Evolutionary conservation across 1,139 yeast genomes (phyloP), one percentile per base, ranked within the genome.

Genomic region (Wickerhamiella pararugosa): DNA sequence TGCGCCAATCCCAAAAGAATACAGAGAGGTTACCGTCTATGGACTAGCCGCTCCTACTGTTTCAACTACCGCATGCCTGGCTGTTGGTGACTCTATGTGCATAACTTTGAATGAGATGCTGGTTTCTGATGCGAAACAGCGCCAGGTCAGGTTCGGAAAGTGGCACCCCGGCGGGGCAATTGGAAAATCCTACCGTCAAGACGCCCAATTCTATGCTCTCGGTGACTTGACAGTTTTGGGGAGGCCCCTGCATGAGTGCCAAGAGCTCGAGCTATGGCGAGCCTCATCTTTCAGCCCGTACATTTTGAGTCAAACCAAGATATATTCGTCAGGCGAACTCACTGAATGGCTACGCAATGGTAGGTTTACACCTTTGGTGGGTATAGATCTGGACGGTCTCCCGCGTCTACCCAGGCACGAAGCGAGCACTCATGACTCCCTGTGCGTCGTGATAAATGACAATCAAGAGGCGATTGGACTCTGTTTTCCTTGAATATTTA

Each of bases 101-200:
- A 69, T 84, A 42, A 79, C 93, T 0, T 61, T 84, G 29, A 71
- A 79, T 40, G 92, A 83, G 54, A 58, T 77, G 57, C 68, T 78
- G 41, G 77, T 76, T 45, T 64, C 63, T 5, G 84, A 80, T 53
- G 61, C 66, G 33, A 58, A 63, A 34, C 65, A 68, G 47, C 65
- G 94, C 40, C 70, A 69, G 48, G 64, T 59, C 45, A 58, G 69
- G 39, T 84, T 84, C 58, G 76, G 80, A 6, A 69, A 69, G 47
- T 71, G 79, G 55, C 95, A 84, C 55, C 95, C 95, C 1, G 94
- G 94, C 30, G 95, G 95, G 26, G 81, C 92, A 1, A 83, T 84
- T 52, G 94, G 94, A 11, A 69, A 73, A 35, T 68, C 65, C 6
- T 68, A 64, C 25, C 42, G 42, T 4, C 34, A 42, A 4, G 33